These are phyloP conservation scores for Terfezia boudieri DNA, from an alignment of 495 filamentous ascomycete species.

Conservation along the genomic window DNA sequence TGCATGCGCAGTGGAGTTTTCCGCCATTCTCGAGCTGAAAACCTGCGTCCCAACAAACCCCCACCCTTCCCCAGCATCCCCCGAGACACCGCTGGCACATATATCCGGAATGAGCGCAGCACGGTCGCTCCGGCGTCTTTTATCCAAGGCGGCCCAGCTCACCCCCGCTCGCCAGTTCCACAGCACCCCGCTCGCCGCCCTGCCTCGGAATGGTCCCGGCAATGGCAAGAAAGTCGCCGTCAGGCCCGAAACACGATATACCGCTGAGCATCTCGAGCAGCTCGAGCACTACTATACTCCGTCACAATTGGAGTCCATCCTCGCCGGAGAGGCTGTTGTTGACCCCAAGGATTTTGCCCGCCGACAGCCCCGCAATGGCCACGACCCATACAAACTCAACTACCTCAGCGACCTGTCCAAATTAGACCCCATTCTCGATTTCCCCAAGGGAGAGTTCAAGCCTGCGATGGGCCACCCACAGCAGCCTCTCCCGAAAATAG, in stretches of 20 bases:
- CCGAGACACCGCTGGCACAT: not conserved
- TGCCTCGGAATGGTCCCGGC: slow-evolving; percentile 1
- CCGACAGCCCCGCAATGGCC: slow-evolving; percentile 41
- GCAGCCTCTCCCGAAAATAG: slow-evolving; percentile 19
- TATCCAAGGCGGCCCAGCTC: slow-evolving; percentile 25
- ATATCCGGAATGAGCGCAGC: slow-evolving; percentile 30
- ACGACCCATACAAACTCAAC: slow-evolving; percentile 44
- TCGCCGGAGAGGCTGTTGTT: slow-evolving; percentile 67
- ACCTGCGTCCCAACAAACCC: not conserved
- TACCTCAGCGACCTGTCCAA: slow-evolving; percentile 76
- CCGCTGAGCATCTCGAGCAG: slow-evolving; percentile 37
- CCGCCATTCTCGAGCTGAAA: too few relatives aligned
- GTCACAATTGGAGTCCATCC: slow-evolving; percentile 61
- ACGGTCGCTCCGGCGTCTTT: slow-evolving; percentile 35
- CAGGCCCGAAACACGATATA: slow-evolving; percentile 29
- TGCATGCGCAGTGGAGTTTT: too few relatives aligned
- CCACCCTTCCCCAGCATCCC: slow-evolving; percentile 1
- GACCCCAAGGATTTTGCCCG: slow-evolving; percentile 47
- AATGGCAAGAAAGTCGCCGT: slow-evolving; percentile 14
- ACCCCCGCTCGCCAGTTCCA: slow-evolving; percentile 20
- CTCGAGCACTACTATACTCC: slow-evolving; percentile 49
- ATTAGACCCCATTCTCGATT: slow-evolving; percentile 55
- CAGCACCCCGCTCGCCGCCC: slow-evolving; percentile 10
- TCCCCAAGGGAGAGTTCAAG: slow-evolving; percentile 30
- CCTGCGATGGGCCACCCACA: slow-evolving; percentile 13